Evolutionary conservation across 164 flowering plant species (phyloP), one percentile per base, ranked within the genome.

Genomic region (Dillenia turbinata): DNA sequence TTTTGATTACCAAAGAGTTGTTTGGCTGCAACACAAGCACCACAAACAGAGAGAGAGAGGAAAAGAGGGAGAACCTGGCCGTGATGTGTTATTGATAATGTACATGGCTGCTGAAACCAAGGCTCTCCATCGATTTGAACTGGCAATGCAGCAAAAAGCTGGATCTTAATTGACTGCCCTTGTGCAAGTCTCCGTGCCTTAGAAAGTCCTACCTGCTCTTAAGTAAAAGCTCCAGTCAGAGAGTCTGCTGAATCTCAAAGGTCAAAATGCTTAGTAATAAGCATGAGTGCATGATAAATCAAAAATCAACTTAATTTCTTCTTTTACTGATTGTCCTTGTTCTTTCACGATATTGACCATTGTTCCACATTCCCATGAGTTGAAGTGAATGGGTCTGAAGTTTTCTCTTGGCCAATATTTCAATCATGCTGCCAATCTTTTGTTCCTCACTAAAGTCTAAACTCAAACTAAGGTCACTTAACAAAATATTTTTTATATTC

Each of bases 81-180:
- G 77, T 95, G 94, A 66, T 92, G 99, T 8, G 97, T 73, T 71
- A 95, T 83, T 49, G 68, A 52, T 66, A 95, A 70, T 51, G 85
- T 80, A 72, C 99, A 86, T 12, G 89, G 90, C 54, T 81, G 72
- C 79, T 95, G 99, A 66, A 76, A 66, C 97, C 97, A 95, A 19
- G 99, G 99, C 71, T 95, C 99, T 24, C 99, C 99, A 79, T 95
- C 99, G 63, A 95, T 73, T 73, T 95, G 99, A 68, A 95, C 94
- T 33, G 99, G 99, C 40, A 88, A 81, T 49, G 78, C 65, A 66
- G 83, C 83, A 73, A 71, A 79, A 14, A 95, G 82, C 46, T 84
- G 92, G 66, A 95, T 90, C 83, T 87, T 95, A 33, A 95, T 88
- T 10, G 79, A 78, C 71, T 86, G 88, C 46, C 99, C 99, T 75